Evolutionary conservation across 768 basidiomycete genomes (phyloP), one percentile per base, ranked within the genome.

Genomic region (Boletellus ananas): DNA sequence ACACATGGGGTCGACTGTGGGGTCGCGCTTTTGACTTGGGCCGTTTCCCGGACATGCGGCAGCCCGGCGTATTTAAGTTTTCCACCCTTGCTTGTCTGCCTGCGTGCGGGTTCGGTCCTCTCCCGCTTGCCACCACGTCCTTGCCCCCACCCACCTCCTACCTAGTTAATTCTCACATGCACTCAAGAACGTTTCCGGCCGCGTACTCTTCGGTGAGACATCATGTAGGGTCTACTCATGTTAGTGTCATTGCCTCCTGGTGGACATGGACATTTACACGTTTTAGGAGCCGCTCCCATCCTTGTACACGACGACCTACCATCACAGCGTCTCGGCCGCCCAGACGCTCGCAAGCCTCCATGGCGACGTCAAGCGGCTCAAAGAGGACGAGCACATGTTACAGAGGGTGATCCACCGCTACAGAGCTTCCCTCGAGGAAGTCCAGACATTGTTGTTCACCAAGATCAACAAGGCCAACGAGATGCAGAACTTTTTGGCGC

Each of bases 401-500:
- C 59, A 66, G 34, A 39, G 34, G 23, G 43, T 59, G 27, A 61
- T 65, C 21, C 45, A 59, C 4, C 45, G 34, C 2, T 49, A 27
- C 27, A 61, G 34, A 23, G 29, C 52, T 31, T 49, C 29, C 20
- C 59, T 66, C 17, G 51, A 59, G 6, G 29, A 50, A 3, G 34
- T 64, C 34, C 61, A 64, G 14, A 18, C 47, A 1, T 10, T 27
- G 13, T 10, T 66, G 21, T 55, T 57, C 33, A 13, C 42, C 40
- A 57, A 51, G 27, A 54, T 58, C 34, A 58, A 57, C 45, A 66
- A 55, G 36, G 64, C 62, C 11, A 66, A 59, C 43, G 65, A 67
- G 46, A 51, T 69, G 53, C 62, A 64, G 18, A 67, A 62, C 52
- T 60, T 55, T 16, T 45, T 67, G 12, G 67, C 65, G 4, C 57